Evolutionary conservation across 306 rosid genomes (phyloP).

Genomic region (Cucurbita moschata): DNA sequence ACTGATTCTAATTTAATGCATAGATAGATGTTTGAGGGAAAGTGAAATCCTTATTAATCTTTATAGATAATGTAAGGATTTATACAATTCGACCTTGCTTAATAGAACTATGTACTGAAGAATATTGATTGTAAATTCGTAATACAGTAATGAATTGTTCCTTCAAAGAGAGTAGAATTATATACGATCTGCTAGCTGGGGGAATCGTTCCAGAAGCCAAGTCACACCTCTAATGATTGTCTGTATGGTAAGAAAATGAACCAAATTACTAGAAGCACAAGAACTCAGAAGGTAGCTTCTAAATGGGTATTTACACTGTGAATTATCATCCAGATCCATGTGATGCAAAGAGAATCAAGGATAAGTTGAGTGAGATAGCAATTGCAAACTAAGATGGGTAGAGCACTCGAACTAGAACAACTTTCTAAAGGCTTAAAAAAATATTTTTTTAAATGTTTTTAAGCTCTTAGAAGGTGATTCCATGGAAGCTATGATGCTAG

Average conservation of each 20-base stretch:
- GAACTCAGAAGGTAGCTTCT: not conserved
- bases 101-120: not conserved
- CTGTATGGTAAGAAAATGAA: slow-evolving; percentile 22
- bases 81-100: not conserved
- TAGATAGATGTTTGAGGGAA: not conserved
- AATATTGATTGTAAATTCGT: not conserved
- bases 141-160: not conserved
- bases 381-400: too few relatives aligned
- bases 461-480: too few relatives aligned
- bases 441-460: too few relatives aligned
- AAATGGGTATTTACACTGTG: not conserved
- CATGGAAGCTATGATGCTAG: not conserved
- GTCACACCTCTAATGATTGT: slow-evolving; percentile 47
- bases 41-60: not conserved
- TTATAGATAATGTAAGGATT: not conserved
- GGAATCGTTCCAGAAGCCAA: slow-evolving; percentile 74
- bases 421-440: too few relatives aligned
- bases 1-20: not conserved
- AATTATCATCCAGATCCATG: not conserved
- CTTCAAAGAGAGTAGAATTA: not conserved
- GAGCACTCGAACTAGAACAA: too few relatives aligned
- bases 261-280: not conserved
- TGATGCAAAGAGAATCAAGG: not conserved
- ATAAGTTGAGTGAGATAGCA: too few relatives aligned
- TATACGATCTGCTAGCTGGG: slow-evolving; percentile 43